Base-by-base conservation (phyloP, 2,329 filamentous ascomycete genomes). In the Eutypa lata region DNA sequence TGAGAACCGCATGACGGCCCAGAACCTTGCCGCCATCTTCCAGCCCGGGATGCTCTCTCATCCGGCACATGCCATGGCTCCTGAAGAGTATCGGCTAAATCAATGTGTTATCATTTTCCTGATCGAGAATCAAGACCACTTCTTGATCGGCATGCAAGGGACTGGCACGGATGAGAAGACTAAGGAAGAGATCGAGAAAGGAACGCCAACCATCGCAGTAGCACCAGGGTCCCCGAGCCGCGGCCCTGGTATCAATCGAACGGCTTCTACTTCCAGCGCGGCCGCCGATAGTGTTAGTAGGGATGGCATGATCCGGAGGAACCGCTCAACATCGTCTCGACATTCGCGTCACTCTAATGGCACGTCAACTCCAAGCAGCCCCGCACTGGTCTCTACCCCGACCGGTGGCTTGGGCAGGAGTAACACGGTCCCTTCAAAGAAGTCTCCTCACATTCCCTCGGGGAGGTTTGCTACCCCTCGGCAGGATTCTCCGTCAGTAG, bases 121-220 rank as follows among this genome's bases (percentile, higher is more conserved):
- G 61, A 99, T 99, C 60, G 92, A 97, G 68, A 96, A 99, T 65
- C 94, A 99, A 70, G 94, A 99, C 66, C 90, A 96, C 71, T 99
- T 99, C 77, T 77, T 99, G 59, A 95, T 99, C 59, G 94, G 94
- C 51, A 99, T 99, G 94, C 90, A 91, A 67, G 94, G 94, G 44
- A 97, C 92, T n/a, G 92, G 86, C n/a, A 90, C 92, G n/a, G 92
- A 97, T 67, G 90, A 95, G 67, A 86, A 81, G 66, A 87, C 83
- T 1, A 80, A 81, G 61, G 76, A 82, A 61, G 80, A 83, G 61
- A 80, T 87, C 43, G 78, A 85, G 58, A 86, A 92, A 65, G 90
- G 89, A 52, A 88, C 88, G 3, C 81, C 83, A 3, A 75, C 77
- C 60, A 76, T 69, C 43, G 73, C 76, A 49, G 70, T 75, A 49